Percentiles rank a stretch among this genome's conserved stretches.
These are phyloP conservation scores for Trichoderma orchidacearum DNA, from an alignment of 495 filamentous ascomycete species.

Conservation along the genomic window DNA sequence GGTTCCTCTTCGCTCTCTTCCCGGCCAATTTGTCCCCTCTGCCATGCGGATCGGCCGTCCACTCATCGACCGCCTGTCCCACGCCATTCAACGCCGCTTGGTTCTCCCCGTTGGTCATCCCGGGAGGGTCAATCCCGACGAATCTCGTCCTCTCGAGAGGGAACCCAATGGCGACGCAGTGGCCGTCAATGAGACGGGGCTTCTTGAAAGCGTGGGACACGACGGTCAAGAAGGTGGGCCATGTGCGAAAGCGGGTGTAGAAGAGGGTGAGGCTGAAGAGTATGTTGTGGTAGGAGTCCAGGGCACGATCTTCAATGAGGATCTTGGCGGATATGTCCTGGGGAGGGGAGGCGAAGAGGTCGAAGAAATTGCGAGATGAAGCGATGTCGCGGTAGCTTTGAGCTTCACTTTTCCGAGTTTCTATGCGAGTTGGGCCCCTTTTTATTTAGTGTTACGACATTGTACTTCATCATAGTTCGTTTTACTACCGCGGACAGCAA, in stretches of 20 bases:
- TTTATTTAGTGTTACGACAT: too few species aligned
- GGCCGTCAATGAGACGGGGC: slow-evolving; percentile 48
- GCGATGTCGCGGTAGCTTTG: slow-evolving; percentile 47
- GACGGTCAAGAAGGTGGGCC: slow-evolving; percentile 46
- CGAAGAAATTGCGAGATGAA: slow-evolving; percentile 23
- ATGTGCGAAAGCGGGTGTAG: slow-evolving; percentile 26
- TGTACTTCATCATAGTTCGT: too few species aligned
- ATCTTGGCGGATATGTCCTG: slow-evolving; percentile 16
- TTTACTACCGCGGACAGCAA: too few species aligned
- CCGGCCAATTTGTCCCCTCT: slow-evolving; percentile 24
- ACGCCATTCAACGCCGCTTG: slow-evolving; percentile 23
- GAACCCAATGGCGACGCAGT: slow-evolving; percentile 53
- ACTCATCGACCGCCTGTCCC: slow-evolving; percentile 25
- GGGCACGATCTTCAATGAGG: slow-evolving; percentile 47
- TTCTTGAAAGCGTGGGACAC: slow-evolving; percentile 68
- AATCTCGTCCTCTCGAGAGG: slow-evolving; percentile 30
- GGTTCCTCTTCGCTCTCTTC: slow-evolving; percentile 37
- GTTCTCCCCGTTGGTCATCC: slow-evolving; percentile 21
- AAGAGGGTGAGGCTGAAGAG: slow-evolving; percentile 56
- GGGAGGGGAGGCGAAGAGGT: slow-evolving; percentile 8
- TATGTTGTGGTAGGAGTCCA: slow-evolving; percentile 73
- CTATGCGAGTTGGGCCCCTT: slow-evolving; percentile 47
- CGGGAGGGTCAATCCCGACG: slow-evolving; percentile 57
- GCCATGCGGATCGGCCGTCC: slow-evolving; percentile 37
- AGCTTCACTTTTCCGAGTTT: slow-evolving; percentile 47